These are phyloP conservation scores for Stylosanthes scabra DNA, from an alignment of 331 rosid species.

Conservation along the genomic window DNA sequence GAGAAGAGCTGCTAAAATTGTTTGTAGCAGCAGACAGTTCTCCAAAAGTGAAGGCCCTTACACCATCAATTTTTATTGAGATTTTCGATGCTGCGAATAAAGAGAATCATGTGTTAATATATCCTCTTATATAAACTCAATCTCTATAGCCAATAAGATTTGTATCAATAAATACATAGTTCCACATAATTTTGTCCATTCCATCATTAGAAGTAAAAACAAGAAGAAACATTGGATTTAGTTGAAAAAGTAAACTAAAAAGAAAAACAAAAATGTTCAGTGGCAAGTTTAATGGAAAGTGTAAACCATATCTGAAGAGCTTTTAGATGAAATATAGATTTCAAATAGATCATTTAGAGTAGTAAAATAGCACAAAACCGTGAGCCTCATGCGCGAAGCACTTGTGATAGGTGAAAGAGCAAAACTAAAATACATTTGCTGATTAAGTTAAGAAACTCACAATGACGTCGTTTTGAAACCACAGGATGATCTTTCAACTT, in stretches of 20 bases:
- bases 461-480: constrained; percentile 52
- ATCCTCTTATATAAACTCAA: background rate
- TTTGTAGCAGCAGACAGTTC: constrained; percentile 74
- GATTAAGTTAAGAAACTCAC: constrained; percentile 64
- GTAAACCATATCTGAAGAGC: too few species aligned
- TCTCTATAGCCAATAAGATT: too few species aligned
- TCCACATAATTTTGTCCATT: background rate
- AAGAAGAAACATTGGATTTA: background rate
- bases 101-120: constrained; percentile 31
- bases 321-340: too few species aligned
- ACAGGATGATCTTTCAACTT: constrained; percentile 45
- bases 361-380: too few species aligned
- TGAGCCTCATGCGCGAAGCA: background rate
- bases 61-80: constrained; percentile 68
- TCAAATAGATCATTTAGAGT: too few species aligned
- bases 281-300: too few species aligned
- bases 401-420: constrained; percentile 17
- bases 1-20: constrained; percentile 62
- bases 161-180: constrained; percentile 17
- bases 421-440: constrained; percentile 27
- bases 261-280: too few species aligned
- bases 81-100: constrained; percentile 59
- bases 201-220: constrained; percentile 11
- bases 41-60: constrained; percentile 60
- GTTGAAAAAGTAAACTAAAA: too few species aligned